phyloP scores from a whole-genome alignment of 495 filamentous ascomycete genomes.

The Paragyromitra xinjiangensis region DNA sequence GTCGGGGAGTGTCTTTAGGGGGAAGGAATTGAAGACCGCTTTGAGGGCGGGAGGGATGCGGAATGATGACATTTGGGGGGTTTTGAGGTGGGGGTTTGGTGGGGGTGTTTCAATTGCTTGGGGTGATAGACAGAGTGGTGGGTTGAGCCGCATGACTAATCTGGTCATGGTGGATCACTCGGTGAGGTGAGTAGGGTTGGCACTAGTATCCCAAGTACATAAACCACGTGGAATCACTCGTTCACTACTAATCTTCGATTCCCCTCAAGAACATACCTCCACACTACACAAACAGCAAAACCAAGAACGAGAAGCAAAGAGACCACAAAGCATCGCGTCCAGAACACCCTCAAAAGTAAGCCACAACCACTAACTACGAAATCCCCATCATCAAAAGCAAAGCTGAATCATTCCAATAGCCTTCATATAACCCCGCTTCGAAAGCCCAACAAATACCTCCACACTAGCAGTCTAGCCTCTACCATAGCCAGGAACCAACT shows the following conservation, averaged over 20 bases:
- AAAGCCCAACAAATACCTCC: too few relatives aligned
- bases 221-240: neutral
- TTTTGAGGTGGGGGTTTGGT: conserved; percentile 37
- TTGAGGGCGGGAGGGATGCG: conserved; percentile 79
- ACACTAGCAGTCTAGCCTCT: too few relatives aligned
- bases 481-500: too few relatives aligned
- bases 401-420: too few relatives aligned
- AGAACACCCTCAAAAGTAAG: neutral
- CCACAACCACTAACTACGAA: too few relatives aligned
- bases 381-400: too few relatives aligned
- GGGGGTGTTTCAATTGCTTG: neutral
- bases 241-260: neutral
- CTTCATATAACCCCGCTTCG: too few relatives aligned
- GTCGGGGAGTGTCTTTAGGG: conserved; percentile 76
- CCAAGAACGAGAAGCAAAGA: neutral
- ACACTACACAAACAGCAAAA: neutral
- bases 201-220: neutral
- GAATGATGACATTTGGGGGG: conserved; percentile 61
- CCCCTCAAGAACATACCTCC: neutral
- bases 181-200: neutral
- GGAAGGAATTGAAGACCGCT: conserved; percentile 82
- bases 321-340: neutral
- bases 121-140: neutral
- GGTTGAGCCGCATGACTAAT: conserved; percentile 1
- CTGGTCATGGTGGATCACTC: neutral